Percentiles rank a stretch among this genome's conserved stretches.
Conservation (phyloP, 2,329 filamentous ascomycete genomes). For the Xylariales sp. region DNA sequence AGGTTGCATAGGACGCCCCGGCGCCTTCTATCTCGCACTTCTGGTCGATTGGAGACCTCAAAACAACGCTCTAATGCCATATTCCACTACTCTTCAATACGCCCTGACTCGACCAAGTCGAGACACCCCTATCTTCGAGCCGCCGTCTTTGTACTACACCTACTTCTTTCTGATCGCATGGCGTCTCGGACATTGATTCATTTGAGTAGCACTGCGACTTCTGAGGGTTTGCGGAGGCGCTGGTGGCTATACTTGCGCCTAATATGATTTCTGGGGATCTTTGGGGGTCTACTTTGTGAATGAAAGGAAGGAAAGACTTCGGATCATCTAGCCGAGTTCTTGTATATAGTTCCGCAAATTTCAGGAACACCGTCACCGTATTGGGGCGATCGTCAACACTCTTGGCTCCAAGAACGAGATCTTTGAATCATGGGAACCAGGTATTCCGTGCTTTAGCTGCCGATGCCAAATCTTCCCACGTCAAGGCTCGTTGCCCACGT, state of each 20-base stretch:
- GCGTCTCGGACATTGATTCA: slow-evolving; percentile 1
- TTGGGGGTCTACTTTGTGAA: neutral
- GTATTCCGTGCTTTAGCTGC: too few species aligned
- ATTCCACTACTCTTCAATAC: neutral
- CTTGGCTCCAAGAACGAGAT: too few species aligned
- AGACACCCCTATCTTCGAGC: neutral
- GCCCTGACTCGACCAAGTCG: neutral
- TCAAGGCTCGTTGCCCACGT: too few species aligned
- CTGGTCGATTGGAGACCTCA: neutral
- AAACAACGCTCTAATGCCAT: neutral
- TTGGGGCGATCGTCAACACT: too few species aligned
- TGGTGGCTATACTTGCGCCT: neutral
- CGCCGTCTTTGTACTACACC: neutral
- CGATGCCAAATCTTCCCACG: too few species aligned
- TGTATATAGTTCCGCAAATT: slow-evolving; percentile 2
- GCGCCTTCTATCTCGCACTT: slow-evolving; percentile 2
- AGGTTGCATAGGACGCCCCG: slow-evolving; percentile 62
- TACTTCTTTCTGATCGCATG: slow-evolving; percentile 5
- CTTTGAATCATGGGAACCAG: too few species aligned
- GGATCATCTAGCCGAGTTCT: neutral
- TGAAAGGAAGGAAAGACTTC: neutral
- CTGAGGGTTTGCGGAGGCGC: neutral
- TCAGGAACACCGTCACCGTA: too few species aligned
- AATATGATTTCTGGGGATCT: neutral
- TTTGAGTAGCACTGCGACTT: neutral